Base-by-base conservation (phyloP, 176 grass and related monocot genomes). In the Lolium multiflorum region DNA sequence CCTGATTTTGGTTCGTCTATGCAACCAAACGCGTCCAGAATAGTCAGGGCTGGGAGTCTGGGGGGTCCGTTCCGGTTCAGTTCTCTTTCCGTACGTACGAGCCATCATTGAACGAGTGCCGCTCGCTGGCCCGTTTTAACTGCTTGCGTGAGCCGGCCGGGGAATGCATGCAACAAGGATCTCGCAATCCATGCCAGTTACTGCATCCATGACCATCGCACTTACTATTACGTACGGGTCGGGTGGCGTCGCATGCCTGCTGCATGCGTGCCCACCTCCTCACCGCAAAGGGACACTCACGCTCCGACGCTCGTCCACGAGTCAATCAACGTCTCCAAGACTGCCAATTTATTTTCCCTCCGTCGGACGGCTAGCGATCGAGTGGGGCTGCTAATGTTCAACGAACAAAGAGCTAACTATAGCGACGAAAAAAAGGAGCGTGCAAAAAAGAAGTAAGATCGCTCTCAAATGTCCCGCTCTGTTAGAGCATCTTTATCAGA, bases 121-220 rank as follows among this genome's bases (percentile, higher is more conserved):
- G 18, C 66, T 21, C 24, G 58, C 18, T 76, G 73, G 26, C 59
- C 9, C 1, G 56, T 50, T 75, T 84, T 84, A 84, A 74, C 71
- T 74, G 71, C 46, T 17, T 3, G 31, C 17, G 4, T 11, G 59
- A 61, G 25, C 49, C 11, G 10, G 70, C 65, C 65, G 31, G 35
- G 74, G 28, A 55, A 77, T 56, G 74, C 74, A 55, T 56, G 74
- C 74, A 57, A 35, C 4, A 57, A 37, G 52, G 74, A 77, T 38
- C 18, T 28, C 51, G 26, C 62, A 65, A 77, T 76, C 48, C 35
- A 50, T 18, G 72, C 24, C 15, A 5, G 8, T 76, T 76, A 74
- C 48, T 54, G 46, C 47, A 1, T 16, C 72, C 74, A 77, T 77
- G 50, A 56, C 15, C 70, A 12, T 6, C 11, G 31, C 31, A 35